Conservation (phyloP, 208 protist genomes). For the Leishmania major region DNA sequence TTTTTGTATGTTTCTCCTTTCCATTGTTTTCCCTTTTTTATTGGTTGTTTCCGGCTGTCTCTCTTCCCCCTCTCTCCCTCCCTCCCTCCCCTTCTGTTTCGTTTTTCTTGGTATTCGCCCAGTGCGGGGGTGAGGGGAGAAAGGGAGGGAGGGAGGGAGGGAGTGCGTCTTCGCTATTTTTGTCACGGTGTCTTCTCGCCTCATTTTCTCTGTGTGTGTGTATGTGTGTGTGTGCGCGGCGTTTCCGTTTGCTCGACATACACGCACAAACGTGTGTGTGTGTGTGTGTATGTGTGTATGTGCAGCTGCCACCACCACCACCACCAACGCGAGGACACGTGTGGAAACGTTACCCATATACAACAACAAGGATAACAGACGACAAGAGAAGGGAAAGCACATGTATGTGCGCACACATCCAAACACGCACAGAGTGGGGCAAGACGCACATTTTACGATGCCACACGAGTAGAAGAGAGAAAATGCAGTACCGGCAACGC, state of each 20-base stretch:
- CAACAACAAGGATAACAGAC: neutral
- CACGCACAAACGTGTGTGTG: neutral
- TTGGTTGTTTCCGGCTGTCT: neutral
- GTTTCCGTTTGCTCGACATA: neutral
- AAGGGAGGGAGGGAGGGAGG: neutral
- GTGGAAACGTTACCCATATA: neutral
- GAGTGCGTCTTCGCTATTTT: neutral
- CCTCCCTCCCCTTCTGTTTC: neutral
- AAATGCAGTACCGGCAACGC: neutral
- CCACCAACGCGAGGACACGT: neutral
- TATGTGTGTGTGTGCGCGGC: neutral
- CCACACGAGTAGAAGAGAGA: neutral
- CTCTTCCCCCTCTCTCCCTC: too few relatives aligned
- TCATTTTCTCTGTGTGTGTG: neutral
- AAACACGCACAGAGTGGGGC: neutral
- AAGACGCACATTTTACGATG: neutral
- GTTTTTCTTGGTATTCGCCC: neutral
- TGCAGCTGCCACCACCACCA: neutral
- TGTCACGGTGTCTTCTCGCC: neutral
- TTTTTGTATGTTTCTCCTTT: neutral
- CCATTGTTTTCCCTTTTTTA: neutral
- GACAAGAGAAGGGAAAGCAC: neutral
- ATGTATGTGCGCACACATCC: neutral
- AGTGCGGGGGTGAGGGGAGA: neutral
- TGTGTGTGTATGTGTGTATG: neutral